Conservation (phyloP, 1,284 basidiomycete species). For the Coniophora puteana region DNA sequence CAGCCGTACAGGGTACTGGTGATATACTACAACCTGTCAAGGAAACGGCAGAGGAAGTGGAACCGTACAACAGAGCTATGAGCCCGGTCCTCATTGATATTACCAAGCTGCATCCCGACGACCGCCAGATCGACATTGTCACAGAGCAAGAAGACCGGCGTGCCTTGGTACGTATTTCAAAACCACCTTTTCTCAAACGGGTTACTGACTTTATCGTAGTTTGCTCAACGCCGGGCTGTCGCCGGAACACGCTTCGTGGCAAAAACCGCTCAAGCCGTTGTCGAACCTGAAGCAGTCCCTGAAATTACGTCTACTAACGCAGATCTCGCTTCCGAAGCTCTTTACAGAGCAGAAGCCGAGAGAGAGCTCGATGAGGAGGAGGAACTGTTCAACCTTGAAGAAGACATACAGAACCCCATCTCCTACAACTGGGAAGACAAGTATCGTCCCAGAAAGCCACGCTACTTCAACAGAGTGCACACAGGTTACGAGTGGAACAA, state of each 20-base stretch:
- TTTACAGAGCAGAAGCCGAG: slow-evolving; percentile 86
- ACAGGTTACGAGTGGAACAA: slow-evolving; percentile 99
- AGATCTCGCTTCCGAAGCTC: slow-evolving; percentile 80
- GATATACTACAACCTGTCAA: slow-evolving; percentile 33
- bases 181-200: slow-evolving; percentile 4
- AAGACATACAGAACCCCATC: slow-evolving; percentile 75
- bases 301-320: slow-evolving; percentile 62
- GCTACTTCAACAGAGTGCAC: slow-evolving; percentile 98
- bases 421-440: slow-evolving; percentile 99
- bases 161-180: slow-evolving; percentile 52
- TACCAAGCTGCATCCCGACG: slow-evolving; percentile 66
- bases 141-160: slow-evolving; percentile 64
- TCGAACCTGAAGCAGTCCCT: slow-evolving; percentile 39
- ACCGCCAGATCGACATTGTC: slow-evolving; percentile 75
- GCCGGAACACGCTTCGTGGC: slow-evolving; percentile 83
- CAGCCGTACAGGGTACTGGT: slow-evolving; percentile 43
- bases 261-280: slow-evolving; percentile 53
- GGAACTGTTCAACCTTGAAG: slow-evolving; percentile 90
- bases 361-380: slow-evolving; percentile 94
- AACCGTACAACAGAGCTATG: slow-evolving; percentile 81
- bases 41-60: slow-evolving; percentile 51
- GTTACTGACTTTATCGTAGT: slow-evolving; percentile 38
- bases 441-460: slow-evolving; percentile 95
- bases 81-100: slow-evolving; percentile 75
- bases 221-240: slow-evolving; percentile 72